Evolutionary conservation across 805 yeast genomes (phyloP).

Genomic region (Maudiozyma turicensis): DNA sequence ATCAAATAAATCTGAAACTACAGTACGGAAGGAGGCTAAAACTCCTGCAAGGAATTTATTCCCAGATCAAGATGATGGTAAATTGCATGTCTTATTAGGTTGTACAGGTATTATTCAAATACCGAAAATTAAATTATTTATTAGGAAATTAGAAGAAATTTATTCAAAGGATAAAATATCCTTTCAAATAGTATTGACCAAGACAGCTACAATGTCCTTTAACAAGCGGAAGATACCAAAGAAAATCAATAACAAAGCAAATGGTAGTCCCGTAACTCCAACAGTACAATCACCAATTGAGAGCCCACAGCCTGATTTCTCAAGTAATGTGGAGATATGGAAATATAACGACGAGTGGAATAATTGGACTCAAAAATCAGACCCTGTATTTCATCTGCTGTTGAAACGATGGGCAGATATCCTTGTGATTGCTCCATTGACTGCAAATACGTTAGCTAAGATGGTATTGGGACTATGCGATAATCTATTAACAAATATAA

Average conservation of each 20-base stretch:
- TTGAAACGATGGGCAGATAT: slow-evolving; percentile 95
- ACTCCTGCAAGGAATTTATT: slow-evolving; percentile 9
- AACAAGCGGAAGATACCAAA: slow-evolving; percentile 11
- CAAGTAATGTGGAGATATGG: slow-evolving; percentile 78
- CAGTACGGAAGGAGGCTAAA: background rate
- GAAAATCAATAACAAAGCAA: slow-evolving; percentile 2
- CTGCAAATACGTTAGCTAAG: slow-evolving; percentile 87
- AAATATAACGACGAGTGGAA: slow-evolving; percentile 91
- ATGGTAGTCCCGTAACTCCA: background rate
- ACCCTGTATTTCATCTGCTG: slow-evolving; percentile 92
- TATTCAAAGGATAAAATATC: slow-evolving; percentile 67
- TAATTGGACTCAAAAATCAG: slow-evolving; percentile 72
- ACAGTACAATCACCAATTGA: background rate
- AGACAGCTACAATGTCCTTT: slow-evolving; percentile 72
- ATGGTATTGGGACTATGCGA: slow-evolving; percentile 88
- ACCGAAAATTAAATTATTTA: slow-evolving; percentile 65
- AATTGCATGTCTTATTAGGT: slow-evolving; percentile 74
- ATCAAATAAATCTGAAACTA: background rate
- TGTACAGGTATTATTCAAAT: slow-evolving; percentile 87
- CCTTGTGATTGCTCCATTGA: slow-evolving; percentile 83
- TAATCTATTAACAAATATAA: slow-evolving; percentile 78
- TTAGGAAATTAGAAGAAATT: slow-evolving; percentile 70
- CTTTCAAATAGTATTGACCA: slow-evolving; percentile 78
- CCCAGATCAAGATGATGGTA: slow-evolving; percentile 62
- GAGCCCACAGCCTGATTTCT: slow-evolving; percentile 37